Percentiles rank a stretch among this genome's conserved stretches.
Conservation (phyloP, 139 green algal genomes). For the Chlamydomonas eustigma region DNA sequence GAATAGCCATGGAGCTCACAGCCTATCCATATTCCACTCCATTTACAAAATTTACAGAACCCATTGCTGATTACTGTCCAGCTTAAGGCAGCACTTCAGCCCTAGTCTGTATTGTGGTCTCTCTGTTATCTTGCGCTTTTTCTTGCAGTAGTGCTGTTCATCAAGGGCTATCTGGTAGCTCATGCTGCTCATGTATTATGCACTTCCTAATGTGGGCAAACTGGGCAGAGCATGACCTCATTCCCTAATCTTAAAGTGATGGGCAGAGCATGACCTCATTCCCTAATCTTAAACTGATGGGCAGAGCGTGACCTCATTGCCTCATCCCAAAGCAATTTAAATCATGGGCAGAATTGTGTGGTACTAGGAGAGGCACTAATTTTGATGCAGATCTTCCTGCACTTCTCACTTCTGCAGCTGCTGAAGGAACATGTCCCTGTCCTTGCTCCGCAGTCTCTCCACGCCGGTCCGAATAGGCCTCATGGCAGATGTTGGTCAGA, state of each 20-base stretch:
- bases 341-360: neutral
- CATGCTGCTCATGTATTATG: neutral
- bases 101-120: too few relatives aligned
- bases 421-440: neutral
- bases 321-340: neutral
- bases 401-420: neutral
- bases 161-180: neutral
- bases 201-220: neutral
- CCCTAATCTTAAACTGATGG: neutral
- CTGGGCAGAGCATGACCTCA: neutral
- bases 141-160: neutral
- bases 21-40: neutral
- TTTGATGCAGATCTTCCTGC: neutral
- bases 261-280: neutral
- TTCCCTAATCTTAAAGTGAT: neutral
- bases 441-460: neutral
- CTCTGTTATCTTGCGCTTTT: too few relatives aligned
- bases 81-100: too few relatives aligned
- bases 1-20: neutral
- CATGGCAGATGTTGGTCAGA: neutral
- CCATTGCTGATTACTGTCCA: neutral
- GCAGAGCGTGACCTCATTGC: neutral
- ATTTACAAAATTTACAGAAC: neutral
- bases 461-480: neutral
- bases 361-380: neutral